Evolutionary conservation across 2,329 filamentous ascomycete species (phyloP).

Genomic region (Dryadomyces quercus-mongolicae): DNA sequence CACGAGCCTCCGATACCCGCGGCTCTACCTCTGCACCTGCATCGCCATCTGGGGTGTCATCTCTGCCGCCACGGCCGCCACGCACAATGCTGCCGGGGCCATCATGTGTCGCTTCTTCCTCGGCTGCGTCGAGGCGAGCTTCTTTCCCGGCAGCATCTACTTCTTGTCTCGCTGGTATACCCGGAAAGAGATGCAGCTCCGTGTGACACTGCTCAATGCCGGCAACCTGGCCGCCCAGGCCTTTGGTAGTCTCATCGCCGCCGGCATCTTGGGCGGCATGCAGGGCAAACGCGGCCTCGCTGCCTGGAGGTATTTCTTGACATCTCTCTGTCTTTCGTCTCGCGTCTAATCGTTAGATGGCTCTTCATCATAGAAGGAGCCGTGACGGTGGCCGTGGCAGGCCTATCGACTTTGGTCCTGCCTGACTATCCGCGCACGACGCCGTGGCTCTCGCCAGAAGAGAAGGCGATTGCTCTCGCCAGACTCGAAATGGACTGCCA

Average conservation of each 20-base stretch:
- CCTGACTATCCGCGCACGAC: conserved; percentile 45
- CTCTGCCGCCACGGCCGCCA: neutral
- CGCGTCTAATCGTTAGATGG: conserved; percentile 26
- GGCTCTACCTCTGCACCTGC: neutral
- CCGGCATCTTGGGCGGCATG: conserved; percentile 41
- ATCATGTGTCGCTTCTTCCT: conserved; percentile 3
- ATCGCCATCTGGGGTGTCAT: neutral
- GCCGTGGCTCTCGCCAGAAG: conserved; percentile 46
- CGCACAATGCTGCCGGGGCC: neutral
- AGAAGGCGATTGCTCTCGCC: conserved; percentile 40
- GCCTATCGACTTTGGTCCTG: conserved; percentile 33
- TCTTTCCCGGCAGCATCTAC: conserved; percentile 43
- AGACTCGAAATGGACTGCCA: conserved; percentile 23
- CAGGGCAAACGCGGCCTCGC: conserved; percentile 32
- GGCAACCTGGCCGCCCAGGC: conserved; percentile 11
- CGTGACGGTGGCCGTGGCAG: conserved; percentile 35
- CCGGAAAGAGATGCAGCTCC: conserved; percentile 10
- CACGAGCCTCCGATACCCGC: neutral
- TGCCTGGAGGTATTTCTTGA: conserved; percentile 35
- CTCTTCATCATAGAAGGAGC: conserved; percentile 44
- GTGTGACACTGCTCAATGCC: conserved; percentile 13
- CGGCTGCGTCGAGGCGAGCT: conserved; percentile 5
- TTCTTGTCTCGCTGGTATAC: conserved; percentile 13
- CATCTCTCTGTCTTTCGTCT: no score
- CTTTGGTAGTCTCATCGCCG: conserved; percentile 14